Conservation (phyloP, 2,329 filamentous ascomycete genomes). For the Xylaria sp. region DNA sequence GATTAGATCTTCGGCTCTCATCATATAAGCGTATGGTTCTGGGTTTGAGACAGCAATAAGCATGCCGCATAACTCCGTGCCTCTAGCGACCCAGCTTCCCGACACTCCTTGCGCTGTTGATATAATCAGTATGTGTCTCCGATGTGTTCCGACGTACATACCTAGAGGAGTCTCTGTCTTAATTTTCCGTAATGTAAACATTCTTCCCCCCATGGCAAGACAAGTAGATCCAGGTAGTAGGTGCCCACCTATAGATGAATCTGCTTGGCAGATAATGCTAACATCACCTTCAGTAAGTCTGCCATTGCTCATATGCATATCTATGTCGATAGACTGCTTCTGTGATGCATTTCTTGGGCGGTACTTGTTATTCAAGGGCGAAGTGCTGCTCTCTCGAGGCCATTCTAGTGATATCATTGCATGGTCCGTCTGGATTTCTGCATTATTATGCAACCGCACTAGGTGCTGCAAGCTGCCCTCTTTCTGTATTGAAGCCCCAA, state of each 20-base stretch:
- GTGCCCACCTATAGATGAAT: slow-evolving; percentile 5
- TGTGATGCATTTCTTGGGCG: not conserved
- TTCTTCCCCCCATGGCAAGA: slow-evolving; percentile 17
- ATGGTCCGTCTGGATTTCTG: slow-evolving; percentile 7
- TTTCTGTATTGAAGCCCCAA: slow-evolving; percentile 17
- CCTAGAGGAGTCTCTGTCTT: slow-evolving; percentile 20
- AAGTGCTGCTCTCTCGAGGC: not conserved
- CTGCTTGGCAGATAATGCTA: slow-evolving; percentile 15
- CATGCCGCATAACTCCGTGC: slow-evolving; percentile 27
- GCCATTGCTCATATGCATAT: slow-evolving; percentile 14
- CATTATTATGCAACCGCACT: not conserved
- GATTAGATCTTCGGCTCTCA: slow-evolving; percentile 27
- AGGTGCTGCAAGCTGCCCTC: not conserved
- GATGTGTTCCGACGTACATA: slow-evolving; percentile 6
- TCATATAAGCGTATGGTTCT: slow-evolving; percentile 30
- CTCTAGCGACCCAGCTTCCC: slow-evolving; percentile 22
- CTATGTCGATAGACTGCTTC: slow-evolving; percentile 8
- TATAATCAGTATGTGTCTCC: slow-evolving; percentile 5
- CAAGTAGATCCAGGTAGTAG: slow-evolving; percentile 18
- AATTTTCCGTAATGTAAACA: slow-evolving; percentile 26
- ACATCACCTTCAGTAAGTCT: slow-evolving; percentile 24
- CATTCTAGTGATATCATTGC: slow-evolving; percentile 20
- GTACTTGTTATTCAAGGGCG: slow-evolving; percentile 19
- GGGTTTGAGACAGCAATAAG: slow-evolving; percentile 26
- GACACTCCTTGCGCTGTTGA: slow-evolving; percentile 23